Base-by-base conservation (phyloP, 352 stramenopile species). In the Pythium brachiatum region DNA sequence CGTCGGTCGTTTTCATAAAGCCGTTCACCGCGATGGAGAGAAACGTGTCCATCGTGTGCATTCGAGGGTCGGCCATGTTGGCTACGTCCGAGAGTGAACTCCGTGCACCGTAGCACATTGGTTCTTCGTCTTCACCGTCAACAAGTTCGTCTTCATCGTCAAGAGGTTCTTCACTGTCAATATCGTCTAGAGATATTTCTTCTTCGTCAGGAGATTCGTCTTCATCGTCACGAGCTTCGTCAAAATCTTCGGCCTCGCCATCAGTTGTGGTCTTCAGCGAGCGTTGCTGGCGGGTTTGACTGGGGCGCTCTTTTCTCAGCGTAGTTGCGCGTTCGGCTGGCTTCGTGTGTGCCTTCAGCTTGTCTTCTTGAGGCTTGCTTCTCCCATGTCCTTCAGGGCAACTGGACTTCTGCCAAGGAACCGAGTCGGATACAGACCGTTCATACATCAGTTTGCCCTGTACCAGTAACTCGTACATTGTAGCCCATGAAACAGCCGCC, bases 391-490 rank as follows among this genome's bases (percentile, higher is more conserved):
- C 65, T 57, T 47, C 68, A 1, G 50, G 57, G 52, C 74, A 82
- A 29, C 69, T 69, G 13, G 79, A 82, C 15, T 60, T 13, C 4
- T 60, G 53, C 1, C 62, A 67, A 2, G 70, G 66, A 38, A 79
- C 67, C 2, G 72, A 66, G 48, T 83, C 75, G 0, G 75, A 78
- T 0, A 79, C 46, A 0, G 63, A 69, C 3, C 72, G 53, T 20
- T 83, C 75, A 15, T 80, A 68, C n/a, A 80, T 39, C 16, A 72
- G 47, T 38, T 80, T 77, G 34, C 70, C 75, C 36, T 83, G 75
- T 2, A 83, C 53, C 12, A 80, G 65, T 41, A 83, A 61, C 15
- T 83, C 75, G 54, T 75, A 83, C 7, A 44, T 51, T 21, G 60
- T 73, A 11, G 58, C n/a, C 41, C 66, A 72, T 5, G 70, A 57